Base-by-base conservation (phyloP, 2,329 filamentous ascomycete genomes). In the Calonectria naviculata region DNA sequence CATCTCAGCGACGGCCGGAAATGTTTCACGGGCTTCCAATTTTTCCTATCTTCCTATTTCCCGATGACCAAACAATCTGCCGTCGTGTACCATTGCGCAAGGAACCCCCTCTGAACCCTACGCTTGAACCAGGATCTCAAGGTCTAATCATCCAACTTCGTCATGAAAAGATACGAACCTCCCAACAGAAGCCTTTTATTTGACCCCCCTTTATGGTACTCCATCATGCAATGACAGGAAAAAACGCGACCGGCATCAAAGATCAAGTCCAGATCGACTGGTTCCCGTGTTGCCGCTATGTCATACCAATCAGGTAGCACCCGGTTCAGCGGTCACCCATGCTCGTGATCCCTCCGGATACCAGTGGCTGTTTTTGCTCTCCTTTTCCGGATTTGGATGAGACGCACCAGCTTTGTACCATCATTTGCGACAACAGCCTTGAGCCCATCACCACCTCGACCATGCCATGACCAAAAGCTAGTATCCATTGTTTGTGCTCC, bases 201-300 rank as follows among this genome's bases (percentile, higher is more conserved):
- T 56, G 15, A 38, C 44, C 65, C 60, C 70, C 65, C 44, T 64
- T 65, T 63, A 46, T 49, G 62, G 56, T 71, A 61, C 46, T 63
- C 46, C 34, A 71, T 78, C 70, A 65, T 65, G 65, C 74, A 49
- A 76, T 63, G 42, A 63, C 68, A 64, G 49, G 64, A 66, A 41
- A 38, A 44, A 46, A 54, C 46, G 47, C 60, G 8, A 52, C 47
- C 26, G 47, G 13, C 31, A 19, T 36, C 29, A 34, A 41, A 61
- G 56, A 60, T 68, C n/a, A 19, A 66, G 66, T 34, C 36, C 52
- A 36, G 29, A 63, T 46, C 52, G 52, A 36, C 31, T 36, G n/a
- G 52, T 9, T 58, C 52, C 52, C 52, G 52, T 8, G 34, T 26
- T 58, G 52, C 13, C 34, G 52, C 52, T 36, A 21, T 36, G 21